Percentiles rank a stretch among this genome's conserved stretches.
These are phyloP conservation scores for Populus tomentosa DNA, from an alignment of 441 rosid genomes.

Conservation along the genomic window DNA sequence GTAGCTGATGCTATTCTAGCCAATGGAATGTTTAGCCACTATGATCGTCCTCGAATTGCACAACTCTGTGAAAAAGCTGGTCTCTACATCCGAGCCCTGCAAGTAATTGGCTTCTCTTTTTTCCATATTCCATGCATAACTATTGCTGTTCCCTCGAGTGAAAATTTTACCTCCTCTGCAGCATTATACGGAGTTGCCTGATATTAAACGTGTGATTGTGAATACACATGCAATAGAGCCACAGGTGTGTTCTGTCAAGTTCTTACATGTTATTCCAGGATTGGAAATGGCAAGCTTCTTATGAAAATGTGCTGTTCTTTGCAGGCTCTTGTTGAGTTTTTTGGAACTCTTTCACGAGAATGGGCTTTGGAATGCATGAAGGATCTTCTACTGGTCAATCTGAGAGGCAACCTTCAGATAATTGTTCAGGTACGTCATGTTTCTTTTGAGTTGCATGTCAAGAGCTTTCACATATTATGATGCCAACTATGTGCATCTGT, in stretches of 20 bases:
- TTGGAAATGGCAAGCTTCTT: neutral
- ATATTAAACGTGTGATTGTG: slow-evolving; percentile 95
- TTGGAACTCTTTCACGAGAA: slow-evolving; percentile 94
- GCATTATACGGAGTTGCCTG: slow-evolving; percentile 93
- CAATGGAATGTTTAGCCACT: slow-evolving; percentile 98
- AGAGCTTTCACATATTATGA: slow-evolving; percentile 3
- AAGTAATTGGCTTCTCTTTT: slow-evolving; percentile 38
- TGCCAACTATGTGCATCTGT: neutral
- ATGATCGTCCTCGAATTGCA: slow-evolving; percentile 93
- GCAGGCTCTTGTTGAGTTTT: slow-evolving; percentile 95
- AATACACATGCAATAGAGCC: slow-evolving; percentile 99
- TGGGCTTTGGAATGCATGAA: slow-evolving; percentile 99
- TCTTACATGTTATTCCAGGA: slow-evolving; percentile 14
- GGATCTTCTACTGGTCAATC: slow-evolving; percentile 86
- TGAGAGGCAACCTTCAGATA: slow-evolving; percentile 95
- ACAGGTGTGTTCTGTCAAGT: slow-evolving; percentile 48
- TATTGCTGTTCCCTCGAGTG: slow-evolving; percentile 4
- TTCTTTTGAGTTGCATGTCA: slow-evolving; percentile 12
- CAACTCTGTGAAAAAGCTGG: slow-evolving; percentile 99
- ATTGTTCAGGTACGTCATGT: slow-evolving; percentile 73
- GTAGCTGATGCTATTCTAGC: slow-evolving; percentile 99
- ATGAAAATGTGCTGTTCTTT: slow-evolving; percentile 12
- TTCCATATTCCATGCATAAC: slow-evolving; percentile 6
- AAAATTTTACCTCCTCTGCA: slow-evolving; percentile 33
- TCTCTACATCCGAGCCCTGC: slow-evolving; percentile 80